Conservation (phyloP, 2,329 filamentous ascomycete genomes). For the Trichoderma cornu-damae region DNA sequence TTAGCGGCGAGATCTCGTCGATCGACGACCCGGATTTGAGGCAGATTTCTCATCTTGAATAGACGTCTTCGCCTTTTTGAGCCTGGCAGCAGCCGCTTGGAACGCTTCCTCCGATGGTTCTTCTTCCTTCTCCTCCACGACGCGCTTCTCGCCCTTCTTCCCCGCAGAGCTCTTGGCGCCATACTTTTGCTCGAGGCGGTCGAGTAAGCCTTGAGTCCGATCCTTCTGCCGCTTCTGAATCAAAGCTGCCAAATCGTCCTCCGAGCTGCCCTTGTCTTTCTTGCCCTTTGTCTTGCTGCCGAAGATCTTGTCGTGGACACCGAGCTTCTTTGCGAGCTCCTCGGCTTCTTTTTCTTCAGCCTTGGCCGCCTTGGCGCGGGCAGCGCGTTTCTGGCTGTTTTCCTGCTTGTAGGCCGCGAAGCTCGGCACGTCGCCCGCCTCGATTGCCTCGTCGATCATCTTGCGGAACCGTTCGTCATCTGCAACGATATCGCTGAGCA, state of each 20-base stretch:
- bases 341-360: constrained; percentile 69
- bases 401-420: constrained; percentile 70
- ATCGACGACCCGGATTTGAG: not conserved
- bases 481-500: constrained; percentile 76
- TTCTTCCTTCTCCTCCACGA: constrained; percentile 53
- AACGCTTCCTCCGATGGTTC: constrained; percentile 59
- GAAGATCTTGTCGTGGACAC: constrained; percentile 66
- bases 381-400: constrained; percentile 57
- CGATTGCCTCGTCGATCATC: constrained; percentile 79
- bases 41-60: not conserved
- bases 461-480: constrained; percentile 80
- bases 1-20: constrained; percentile 15
- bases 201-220: constrained; percentile 59
- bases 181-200: constrained; percentile 74
- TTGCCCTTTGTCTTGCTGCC: constrained; percentile 44
- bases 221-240: constrained; percentile 67
- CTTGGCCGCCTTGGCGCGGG: constrained; percentile 56
- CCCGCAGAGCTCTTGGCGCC: constrained; percentile 38
- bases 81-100: constrained; percentile 49
- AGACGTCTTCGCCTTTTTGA: constrained; percentile 31
- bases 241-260: constrained; percentile 61
- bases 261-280: constrained; percentile 40
- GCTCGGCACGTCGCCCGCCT: constrained; percentile 57
- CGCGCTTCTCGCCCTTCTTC: constrained; percentile 50
- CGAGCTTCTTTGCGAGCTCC: constrained; percentile 68